phyloP scores from a whole-genome alignment of 352 stramenopile species.

The Phytophthora colocasiae region DNA sequence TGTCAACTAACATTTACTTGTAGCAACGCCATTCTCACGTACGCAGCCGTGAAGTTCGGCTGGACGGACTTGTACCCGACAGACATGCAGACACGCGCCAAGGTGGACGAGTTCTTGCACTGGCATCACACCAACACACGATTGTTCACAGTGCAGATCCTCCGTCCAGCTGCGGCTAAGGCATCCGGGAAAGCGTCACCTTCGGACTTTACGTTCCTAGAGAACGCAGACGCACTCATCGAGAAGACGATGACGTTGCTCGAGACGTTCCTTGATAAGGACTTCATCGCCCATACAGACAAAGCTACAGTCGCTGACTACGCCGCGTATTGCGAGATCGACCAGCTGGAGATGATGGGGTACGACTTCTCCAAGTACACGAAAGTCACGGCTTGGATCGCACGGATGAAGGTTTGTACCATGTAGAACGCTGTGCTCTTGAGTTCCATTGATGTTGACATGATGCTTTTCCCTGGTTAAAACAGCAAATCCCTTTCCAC shows the following conservation, averaged over 20 bases:
- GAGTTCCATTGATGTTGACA: neutral
- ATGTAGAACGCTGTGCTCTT: neutral
- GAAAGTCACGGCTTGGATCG: conserved; percentile 49
- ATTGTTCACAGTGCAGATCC: conserved; percentile 42
- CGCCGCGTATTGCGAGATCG: conserved; percentile 59
- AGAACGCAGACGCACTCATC: conserved; percentile 42
- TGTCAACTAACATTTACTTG: conserved; percentile 1
- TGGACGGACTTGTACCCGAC: conserved; percentile 58
- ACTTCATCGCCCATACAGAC: conserved; percentile 51
- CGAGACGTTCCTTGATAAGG: conserved; percentile 49
- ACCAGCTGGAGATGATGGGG: conserved; percentile 56
- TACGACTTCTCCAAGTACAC: conserved; percentile 54
- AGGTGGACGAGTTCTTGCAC: conserved; percentile 59
- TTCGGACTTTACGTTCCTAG: conserved; percentile 33
- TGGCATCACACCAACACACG: conserved; percentile 57
- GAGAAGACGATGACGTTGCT: conserved; percentile 39
- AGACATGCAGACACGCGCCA: conserved; percentile 41
- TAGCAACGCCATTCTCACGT: conserved; percentile 56
- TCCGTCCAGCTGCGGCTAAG: conserved; percentile 33
- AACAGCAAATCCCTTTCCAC: conserved; percentile 35
- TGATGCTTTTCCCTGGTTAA: neutral
- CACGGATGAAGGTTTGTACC: conserved; percentile 29
- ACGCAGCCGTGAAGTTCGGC: conserved; percentile 47
- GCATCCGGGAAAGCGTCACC: conserved; percentile 24
- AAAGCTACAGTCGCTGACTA: conserved; percentile 56